A percentile compares a stretch with the other conserved stretches of the same genome.
phyloP scores from a whole-genome alignment of 1,139 yeast species.

The Candida dubliniensis region DNA sequence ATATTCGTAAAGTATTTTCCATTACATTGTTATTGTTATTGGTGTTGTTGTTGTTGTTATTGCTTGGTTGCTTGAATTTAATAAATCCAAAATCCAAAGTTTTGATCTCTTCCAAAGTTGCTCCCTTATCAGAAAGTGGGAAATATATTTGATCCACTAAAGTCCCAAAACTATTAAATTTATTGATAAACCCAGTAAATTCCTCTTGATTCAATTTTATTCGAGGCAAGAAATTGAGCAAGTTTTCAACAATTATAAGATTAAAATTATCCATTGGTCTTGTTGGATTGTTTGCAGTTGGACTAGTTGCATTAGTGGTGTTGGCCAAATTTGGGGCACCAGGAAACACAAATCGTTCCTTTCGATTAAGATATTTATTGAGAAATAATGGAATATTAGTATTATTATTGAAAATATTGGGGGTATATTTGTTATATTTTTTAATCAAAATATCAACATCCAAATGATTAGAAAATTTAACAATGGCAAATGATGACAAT shows the following conservation, averaged over 20 bases:
- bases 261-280: constrained; percentile 18
- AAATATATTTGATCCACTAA: constrained; percentile 44
- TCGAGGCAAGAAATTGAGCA: constrained; percentile 30
- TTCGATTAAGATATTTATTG: constrained; percentile 30
- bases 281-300: constrained; percentile 1
- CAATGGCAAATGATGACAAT: constrained; percentile 29
- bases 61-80: constrained; percentile 20
- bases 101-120: constrained; percentile 17
- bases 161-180: constrained; percentile 38
- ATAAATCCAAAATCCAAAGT: constrained; percentile 33
- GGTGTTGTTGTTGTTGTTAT: no score
- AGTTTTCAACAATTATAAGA: constrained; percentile 46
- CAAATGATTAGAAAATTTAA: constrained; percentile 36
- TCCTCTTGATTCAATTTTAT: constrained; percentile 15
- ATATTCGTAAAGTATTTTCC: constrained; percentile 28
- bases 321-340: not conserved
- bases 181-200: constrained; percentile 25
- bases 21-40: constrained; percentile 16
- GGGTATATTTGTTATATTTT: constrained; percentile 18
- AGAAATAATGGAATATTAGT: constrained; percentile 24
- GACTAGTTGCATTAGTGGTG: not conserved
- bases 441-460: constrained; percentile 36
- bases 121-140: constrained; percentile 29
- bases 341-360: constrained; percentile 19
- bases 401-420: constrained; percentile 37